Percentiles rank a stretch among this genome's conserved stretches.
Conservation (phyloP, 768 basidiomycete species). For the Pleurotus salmoneostramineus region DNA sequence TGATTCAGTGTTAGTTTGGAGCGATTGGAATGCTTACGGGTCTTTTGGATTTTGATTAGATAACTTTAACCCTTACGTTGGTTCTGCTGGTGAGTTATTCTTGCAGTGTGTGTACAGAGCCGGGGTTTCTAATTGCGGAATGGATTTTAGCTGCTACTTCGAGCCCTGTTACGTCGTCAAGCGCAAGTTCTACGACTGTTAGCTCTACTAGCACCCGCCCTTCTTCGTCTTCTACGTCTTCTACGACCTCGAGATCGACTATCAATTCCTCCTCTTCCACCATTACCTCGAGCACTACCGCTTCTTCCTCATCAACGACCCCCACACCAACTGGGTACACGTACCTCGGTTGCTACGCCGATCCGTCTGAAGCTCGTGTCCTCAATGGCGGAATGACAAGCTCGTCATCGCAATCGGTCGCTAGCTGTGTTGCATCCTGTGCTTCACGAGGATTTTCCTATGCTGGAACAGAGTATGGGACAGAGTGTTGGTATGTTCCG, state of each 20-base stretch:
- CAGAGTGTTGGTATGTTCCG: slow-evolving; percentile 3
- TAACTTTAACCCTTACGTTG: slow-evolving; percentile 64
- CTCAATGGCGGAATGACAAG: slow-evolving; percentile 1
- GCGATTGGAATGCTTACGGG: no score
- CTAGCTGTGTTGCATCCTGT: neutral
- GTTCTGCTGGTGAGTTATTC: slow-evolving; percentile 34
- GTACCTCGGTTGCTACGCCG: slow-evolving; percentile 1
- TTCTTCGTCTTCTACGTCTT: neutral
- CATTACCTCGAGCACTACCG: neutral
- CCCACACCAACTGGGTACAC: neutral
- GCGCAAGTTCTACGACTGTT: neutral
- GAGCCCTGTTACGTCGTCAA: neutral
- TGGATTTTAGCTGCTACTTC: neutral
- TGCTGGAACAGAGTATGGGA: slow-evolving; percentile 7
- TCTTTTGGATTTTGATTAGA: slow-evolving; percentile 23
- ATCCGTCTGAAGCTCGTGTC: slow-evolving; percentile 1
- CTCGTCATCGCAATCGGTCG: slow-evolving; percentile 2
- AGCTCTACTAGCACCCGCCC: neutral
- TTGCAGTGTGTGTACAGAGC: neutral
- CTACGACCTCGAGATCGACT: neutral
- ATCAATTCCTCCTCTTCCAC: neutral
- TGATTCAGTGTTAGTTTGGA: no score
- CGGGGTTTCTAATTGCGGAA: no score
- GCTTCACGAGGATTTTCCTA: slow-evolving; percentile 1
- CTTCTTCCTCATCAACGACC: neutral